Percentiles rank a stretch among this genome's conserved stretches.
These are phyloP conservation scores for Colletotrichum simmondsii DNA, from an alignment of 2,329 filamentous ascomycete genomes.

Conservation along the genomic window DNA sequence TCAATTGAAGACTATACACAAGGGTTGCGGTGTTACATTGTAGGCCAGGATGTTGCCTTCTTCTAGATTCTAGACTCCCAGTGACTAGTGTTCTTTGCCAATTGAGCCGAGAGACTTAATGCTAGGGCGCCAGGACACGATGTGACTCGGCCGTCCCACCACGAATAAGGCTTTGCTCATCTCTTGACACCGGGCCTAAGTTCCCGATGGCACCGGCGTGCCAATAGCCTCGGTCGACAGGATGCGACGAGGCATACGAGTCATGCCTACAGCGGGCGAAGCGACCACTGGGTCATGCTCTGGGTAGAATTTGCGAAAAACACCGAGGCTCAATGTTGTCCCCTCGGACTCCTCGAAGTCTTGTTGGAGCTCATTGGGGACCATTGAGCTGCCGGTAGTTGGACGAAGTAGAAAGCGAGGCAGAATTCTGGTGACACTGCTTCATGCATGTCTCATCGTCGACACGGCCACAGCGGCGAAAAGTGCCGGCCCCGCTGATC, in stretches of 20 bases:
- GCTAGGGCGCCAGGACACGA: background rate
- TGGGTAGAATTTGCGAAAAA: background rate
- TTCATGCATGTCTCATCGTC: background rate
- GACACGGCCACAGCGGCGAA: background rate
- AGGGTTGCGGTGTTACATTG: background rate
- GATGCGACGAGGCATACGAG: background rate
- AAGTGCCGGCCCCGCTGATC: background rate
- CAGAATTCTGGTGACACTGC: background rate
- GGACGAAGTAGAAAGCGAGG: no score
- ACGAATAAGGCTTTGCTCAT: background rate
- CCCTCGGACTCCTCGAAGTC: background rate
- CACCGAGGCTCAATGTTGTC: background rate
- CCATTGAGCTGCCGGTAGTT: no score
- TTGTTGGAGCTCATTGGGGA: background rate
- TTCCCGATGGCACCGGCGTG: background rate
- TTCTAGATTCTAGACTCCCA: background rate
- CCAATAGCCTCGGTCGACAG: background rate
- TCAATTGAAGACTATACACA: background rate
- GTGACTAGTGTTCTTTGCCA: no score
- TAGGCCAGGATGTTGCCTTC: background rate
- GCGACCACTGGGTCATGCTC: background rate
- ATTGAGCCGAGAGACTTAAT: no score
- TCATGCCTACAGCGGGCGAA: no score
- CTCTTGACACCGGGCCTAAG: background rate
- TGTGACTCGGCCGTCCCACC: background rate